These are phyloP conservation scores for Saccharomyces hybrid DNA, from an alignment of 1,139 yeast species.

Conservation along the genomic window DNA sequence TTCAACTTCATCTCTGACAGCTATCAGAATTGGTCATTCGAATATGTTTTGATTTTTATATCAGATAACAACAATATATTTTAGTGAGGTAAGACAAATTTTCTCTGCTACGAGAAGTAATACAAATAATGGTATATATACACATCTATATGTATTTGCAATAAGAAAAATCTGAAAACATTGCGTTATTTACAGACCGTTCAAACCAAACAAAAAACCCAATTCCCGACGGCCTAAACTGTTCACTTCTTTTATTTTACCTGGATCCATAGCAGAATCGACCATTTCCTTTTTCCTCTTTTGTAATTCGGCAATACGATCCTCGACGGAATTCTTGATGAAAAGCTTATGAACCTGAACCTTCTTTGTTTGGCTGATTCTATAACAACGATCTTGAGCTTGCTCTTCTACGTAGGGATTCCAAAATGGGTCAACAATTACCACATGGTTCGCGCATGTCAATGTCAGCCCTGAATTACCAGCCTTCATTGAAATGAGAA, in stretches of 20 bases:
- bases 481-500: conserved; percentile 74
- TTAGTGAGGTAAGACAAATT: too few species aligned
- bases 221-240: conserved; percentile 63
- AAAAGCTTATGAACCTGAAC: conserved; percentile 69
- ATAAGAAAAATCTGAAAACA: background rate
- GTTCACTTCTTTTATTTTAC: conserved; percentile 57
- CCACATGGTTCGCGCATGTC: conserved; percentile 88
- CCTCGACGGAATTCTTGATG: conserved; percentile 67
- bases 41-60: too few species aligned
- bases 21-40: too few species aligned
- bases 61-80: too few species aligned
- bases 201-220: conserved; percentile 71
- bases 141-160: background rate
- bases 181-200: conserved; percentile 23
- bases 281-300: conserved; percentile 65
- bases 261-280: conserved; percentile 74
- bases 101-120: background rate
- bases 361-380: conserved; percentile 77
- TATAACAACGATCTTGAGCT: conserved; percentile 90
- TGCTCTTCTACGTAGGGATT: conserved; percentile 94
- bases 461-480: conserved; percentile 90
- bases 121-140: background rate
- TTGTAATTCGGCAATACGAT: conserved; percentile 73
- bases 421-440: conserved; percentile 92
- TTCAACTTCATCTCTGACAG: too few species aligned